Conservation (phyloP, 1,284 basidiomycete species). For the Cutaneotrichosporon curvatum region DNA sequence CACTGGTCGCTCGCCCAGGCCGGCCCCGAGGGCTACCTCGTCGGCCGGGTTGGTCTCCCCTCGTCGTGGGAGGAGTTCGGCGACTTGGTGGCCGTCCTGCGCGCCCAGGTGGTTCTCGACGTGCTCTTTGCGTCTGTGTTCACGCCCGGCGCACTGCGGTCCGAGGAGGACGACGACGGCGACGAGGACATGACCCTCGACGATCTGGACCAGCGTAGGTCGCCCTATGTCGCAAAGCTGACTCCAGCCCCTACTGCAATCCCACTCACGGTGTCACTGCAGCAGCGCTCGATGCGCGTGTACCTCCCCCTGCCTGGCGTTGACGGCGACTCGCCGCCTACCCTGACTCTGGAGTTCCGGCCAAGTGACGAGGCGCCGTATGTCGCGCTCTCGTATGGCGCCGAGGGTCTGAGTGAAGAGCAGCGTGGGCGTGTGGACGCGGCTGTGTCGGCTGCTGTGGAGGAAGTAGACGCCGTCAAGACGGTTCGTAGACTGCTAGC, state of each 20-base stretch:
- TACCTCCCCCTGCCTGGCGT: neutral
- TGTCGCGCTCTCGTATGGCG: slow-evolving; percentile 3
- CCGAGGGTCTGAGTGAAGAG: neutral
- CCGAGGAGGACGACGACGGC: slow-evolving; percentile 3
- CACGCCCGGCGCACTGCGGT: slow-evolving; percentile 5
- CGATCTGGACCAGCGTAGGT: slow-evolving; percentile 10
- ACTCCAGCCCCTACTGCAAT: slow-evolving; percentile 9
- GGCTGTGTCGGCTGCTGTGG: neutral
- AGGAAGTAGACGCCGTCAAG: too few species aligned
- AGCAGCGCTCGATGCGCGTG: slow-evolving; percentile 5
- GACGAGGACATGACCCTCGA: slow-evolving; percentile 6
- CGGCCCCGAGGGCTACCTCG: slow-evolving; percentile 33
- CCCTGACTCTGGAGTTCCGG: slow-evolving; percentile 5
- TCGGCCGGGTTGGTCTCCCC: slow-evolving; percentile 28
- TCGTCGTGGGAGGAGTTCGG: slow-evolving; percentile 10
- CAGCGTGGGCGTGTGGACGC: neutral
- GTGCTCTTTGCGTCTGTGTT: slow-evolving; percentile 17
- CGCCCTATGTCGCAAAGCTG: neutral
- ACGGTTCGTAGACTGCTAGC: too few species aligned
- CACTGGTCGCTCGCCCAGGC: slow-evolving; percentile 32
- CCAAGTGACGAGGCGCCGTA: slow-evolving; percentile 1
- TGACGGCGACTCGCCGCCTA: neutral
- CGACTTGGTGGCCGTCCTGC: slow-evolving; percentile 17
- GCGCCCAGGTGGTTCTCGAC: slow-evolving; percentile 29
- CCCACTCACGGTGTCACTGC: slow-evolving; percentile 9